A percentile compares a stretch with the other conserved stretches of the same genome.
These are phyloP conservation scores for Ustilago loliicola DNA, from an alignment of 1,284 basidiomycete species.

Conservation along the genomic window DNA sequence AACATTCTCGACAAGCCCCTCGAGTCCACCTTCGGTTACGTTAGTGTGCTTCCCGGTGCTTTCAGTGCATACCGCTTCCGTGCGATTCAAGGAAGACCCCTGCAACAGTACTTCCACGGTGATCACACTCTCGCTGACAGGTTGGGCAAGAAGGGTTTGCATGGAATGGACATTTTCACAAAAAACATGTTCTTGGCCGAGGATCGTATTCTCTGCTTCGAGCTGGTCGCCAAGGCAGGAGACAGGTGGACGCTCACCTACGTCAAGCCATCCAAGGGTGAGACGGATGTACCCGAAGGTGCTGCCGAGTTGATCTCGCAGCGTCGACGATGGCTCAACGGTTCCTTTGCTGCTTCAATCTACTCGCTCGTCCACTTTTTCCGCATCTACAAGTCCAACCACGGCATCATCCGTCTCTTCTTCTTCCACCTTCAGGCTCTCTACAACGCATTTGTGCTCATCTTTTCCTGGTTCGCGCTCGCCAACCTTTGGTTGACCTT, in stretches of 20 bases:
- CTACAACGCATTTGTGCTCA: constrained; percentile 88
- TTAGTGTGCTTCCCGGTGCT: constrained; percentile 91
- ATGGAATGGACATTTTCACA: constrained; percentile 98
- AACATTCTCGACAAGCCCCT: constrained; percentile 83
- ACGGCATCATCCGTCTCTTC: constrained; percentile 85
- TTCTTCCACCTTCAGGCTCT: constrained; percentile 95
- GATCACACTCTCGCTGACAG: constrained; percentile 87
- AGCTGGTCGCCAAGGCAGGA: constrained; percentile 87
- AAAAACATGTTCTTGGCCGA: constrained; percentile 76
- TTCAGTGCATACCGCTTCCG: constrained; percentile 94
- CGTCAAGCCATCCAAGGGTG: constrained; percentile 94
- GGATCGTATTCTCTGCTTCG: constrained; percentile 89
- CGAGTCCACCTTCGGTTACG: constrained; percentile 93
- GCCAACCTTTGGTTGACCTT: constrained; percentile 97
- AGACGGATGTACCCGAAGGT: constrained; percentile 91
- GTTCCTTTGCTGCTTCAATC: constrained; percentile 94
- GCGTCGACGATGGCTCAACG: constrained; percentile 94
- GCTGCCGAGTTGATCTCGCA: constrained; percentile 87
- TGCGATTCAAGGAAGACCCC: constrained; percentile 89
- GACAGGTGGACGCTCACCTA: constrained; percentile 92
- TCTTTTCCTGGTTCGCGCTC: constrained; percentile 92
- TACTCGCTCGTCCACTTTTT: constrained; percentile 91
- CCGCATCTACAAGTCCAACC: constrained; percentile 89
- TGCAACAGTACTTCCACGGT: constrained; percentile 98
- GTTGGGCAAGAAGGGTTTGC: constrained; percentile 91